phyloP scores from a whole-genome alignment of 1,139 yeast genomes.

The Blastobotrys persicus region DNA sequence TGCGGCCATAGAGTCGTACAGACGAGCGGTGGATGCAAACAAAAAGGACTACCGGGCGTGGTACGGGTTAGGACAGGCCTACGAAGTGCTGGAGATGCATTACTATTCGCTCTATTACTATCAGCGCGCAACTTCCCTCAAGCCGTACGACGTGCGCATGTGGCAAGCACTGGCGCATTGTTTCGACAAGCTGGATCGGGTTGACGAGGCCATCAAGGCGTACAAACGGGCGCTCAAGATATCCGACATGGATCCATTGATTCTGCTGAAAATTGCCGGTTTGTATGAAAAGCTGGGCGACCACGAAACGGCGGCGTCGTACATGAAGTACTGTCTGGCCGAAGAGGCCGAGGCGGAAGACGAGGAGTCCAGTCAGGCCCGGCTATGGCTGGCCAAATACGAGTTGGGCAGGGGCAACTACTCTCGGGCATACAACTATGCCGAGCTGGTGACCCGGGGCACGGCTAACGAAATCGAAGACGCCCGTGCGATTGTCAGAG shows the following conservation, averaged over 20 bases:
- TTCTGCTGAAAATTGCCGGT: constrained; percentile 66
- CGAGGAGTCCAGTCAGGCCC: constrained; percentile 78
- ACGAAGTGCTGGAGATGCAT: constrained; percentile 95
- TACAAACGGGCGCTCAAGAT: constrained; percentile 50
- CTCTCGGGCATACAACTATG: constrained; percentile 69
- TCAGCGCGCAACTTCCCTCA: constrained; percentile 84
- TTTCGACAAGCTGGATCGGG: constrained; percentile 73
- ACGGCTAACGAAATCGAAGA: constrained; percentile 85
- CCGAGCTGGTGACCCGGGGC: constrained; percentile 71
- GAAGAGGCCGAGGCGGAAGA: constrained; percentile 60
- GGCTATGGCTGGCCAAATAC: constrained; percentile 80
- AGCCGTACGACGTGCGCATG: constrained; percentile 88
- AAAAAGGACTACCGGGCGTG: constrained; percentile 92
- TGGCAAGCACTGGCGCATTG: constrained; percentile 96
- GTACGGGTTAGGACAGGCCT: constrained; percentile 98
- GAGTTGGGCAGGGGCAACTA: constrained; percentile 59
- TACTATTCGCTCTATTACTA: constrained; percentile 88
- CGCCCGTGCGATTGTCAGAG: constrained; percentile 80
- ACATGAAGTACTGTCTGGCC: constrained; percentile 71
- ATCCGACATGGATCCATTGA: constrained; percentile 48
- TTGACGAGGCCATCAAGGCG: constrained; percentile 59
- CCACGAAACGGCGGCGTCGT: constrained; percentile 52
- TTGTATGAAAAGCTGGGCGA: constrained; percentile 61
- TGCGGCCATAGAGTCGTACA: constrained; percentile 94
- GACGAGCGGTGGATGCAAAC: constrained; percentile 89